phyloP scores from a whole-genome alignment of 2,329 filamentous ascomycete species.

The Talaromyces sp. region DNA sequence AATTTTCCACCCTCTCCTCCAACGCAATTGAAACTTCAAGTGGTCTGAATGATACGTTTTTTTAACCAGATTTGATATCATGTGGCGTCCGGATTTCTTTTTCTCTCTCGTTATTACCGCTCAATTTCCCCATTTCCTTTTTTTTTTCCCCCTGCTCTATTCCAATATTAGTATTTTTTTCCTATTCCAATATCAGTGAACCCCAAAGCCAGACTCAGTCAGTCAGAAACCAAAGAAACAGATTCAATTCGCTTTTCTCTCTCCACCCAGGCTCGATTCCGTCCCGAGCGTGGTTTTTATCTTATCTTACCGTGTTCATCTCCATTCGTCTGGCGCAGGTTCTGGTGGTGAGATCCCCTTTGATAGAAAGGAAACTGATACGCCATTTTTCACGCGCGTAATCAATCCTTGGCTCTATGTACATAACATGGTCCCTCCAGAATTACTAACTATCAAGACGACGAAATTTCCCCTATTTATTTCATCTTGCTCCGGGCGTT shows the following conservation, averaged over 20 bases:
- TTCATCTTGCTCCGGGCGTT: no score
- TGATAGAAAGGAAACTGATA: neutral
- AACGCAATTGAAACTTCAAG: conserved; percentile 2
- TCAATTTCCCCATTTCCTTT: conserved; percentile 1
- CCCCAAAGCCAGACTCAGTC: neutral
- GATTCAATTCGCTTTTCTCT: neutral
- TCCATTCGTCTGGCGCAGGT: neutral
- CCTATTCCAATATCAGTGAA: neutral
- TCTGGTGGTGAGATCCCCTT: neutral
- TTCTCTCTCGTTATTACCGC: neutral
- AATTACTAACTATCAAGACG: neutral
- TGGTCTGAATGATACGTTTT: conserved; percentile 3
- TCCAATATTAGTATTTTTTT: no score
- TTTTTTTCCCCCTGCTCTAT: neutral
- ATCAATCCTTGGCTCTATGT: neutral
- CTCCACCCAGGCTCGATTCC: neutral
- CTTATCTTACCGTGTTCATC: neutral
- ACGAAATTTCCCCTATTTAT: neutral
- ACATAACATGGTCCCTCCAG: neutral
- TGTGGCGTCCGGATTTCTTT: conserved; percentile 14
- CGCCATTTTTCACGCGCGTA: neutral
- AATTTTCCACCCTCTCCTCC: neutral
- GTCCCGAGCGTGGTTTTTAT: neutral
- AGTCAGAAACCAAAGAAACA: neutral
- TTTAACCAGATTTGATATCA: conserved; percentile 15